Conservation (phyloP, 768 basidiomycete genomes). For the Xerocomellus chrysenteron region DNA sequence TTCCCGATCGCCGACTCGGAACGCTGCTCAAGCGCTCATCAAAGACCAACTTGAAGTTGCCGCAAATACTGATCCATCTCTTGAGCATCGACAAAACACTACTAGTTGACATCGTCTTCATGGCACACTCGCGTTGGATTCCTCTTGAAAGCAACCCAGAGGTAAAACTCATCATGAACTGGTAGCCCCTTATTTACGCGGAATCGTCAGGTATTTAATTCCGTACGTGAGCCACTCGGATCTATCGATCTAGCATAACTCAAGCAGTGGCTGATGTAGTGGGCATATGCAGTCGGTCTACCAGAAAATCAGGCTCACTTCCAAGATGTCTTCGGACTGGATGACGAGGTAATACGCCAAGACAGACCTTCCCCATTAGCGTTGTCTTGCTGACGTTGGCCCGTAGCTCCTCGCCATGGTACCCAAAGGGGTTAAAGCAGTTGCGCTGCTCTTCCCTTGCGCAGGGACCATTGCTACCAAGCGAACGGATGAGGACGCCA, state of each 20-base stretch:
- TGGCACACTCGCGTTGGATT: slow-evolving; percentile 55
- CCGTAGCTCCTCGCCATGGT: slow-evolving; percentile 68
- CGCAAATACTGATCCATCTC: not conserved
- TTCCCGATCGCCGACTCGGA: not conserved
- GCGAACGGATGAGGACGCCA: slow-evolving; percentile 58
- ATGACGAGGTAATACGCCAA: slow-evolving; percentile 49
- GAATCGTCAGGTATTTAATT: slow-evolving; percentile 30
- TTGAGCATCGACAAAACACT: not conserved
- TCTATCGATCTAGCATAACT: not conserved
- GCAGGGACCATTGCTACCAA: slow-evolving; percentile 48
- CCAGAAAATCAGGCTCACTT: slow-evolving; percentile 50
- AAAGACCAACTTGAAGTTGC: not conserved
- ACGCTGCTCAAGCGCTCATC: not conserved
- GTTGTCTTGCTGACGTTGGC: not conserved
- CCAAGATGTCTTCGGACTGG: slow-evolving; percentile 72
- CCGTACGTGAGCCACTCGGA: slow-evolving; percentile 16
- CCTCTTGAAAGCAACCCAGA: slow-evolving; percentile 78
- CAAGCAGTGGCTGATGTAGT: slow-evolving; percentile 37
- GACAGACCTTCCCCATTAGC: not conserved
- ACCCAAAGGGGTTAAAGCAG: slow-evolving; percentile 73
- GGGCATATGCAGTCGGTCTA: slow-evolving; percentile 70
- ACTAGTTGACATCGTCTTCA: slow-evolving; percentile 5
- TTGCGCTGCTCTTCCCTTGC: slow-evolving; percentile 84
- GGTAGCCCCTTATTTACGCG: slow-evolving; percentile 5
- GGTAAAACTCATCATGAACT: slow-evolving; percentile 26